Percentiles rank a stretch among this genome's conserved stretches.
Evolutionary conservation across 2,329 filamentous ascomycete genomes (phyloP).

Genomic region (Sporothrix schenckii): DNA sequence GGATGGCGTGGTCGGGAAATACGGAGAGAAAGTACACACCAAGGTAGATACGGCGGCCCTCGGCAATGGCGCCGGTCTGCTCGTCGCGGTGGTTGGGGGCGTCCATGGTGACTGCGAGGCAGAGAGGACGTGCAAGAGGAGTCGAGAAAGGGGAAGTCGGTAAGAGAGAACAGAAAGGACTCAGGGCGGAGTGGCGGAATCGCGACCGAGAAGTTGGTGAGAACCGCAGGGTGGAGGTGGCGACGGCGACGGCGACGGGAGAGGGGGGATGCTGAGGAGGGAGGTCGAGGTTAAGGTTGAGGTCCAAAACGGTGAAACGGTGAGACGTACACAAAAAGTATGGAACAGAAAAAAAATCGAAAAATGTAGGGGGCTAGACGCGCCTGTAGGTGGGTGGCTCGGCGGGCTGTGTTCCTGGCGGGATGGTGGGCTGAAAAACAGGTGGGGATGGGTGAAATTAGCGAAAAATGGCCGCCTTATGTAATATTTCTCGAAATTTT

Average conservation of each 20-base stretch:
- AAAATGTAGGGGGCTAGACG: conserved; percentile 23
- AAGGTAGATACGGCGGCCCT: conserved; percentile 34
- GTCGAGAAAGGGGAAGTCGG: background rate
- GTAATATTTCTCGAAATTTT: conserved; percentile 22
- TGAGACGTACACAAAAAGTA: conserved; percentile 9
- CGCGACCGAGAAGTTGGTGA: background rate
- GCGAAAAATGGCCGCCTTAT: conserved; percentile 6
- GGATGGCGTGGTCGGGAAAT: background rate
- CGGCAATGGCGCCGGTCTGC: conserved; percentile 29
- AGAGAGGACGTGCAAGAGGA: background rate
- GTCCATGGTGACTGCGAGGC: conserved; percentile 27
- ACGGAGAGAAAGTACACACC: background rate
- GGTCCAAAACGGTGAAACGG: conserved; percentile 16
- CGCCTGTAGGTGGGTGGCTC: background rate
- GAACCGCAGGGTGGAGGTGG: background rate
- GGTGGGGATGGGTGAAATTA: background rate
- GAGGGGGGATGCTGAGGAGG: background rate
- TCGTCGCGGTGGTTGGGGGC: conserved; percentile 22
- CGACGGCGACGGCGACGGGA: background rate
- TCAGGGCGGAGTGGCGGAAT: background rate
- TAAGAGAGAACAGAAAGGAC: too few relatives aligned
- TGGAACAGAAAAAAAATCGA: conserved; percentile 16
- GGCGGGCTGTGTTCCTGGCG: background rate
- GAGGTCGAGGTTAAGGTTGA: background rate
- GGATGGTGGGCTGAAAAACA: background rate